Percentiles rank a stretch among this genome's conserved stretches.
Conservation (phyloP, 1,139 yeast genomes). For the Candida buenavistaensis region DNA sequence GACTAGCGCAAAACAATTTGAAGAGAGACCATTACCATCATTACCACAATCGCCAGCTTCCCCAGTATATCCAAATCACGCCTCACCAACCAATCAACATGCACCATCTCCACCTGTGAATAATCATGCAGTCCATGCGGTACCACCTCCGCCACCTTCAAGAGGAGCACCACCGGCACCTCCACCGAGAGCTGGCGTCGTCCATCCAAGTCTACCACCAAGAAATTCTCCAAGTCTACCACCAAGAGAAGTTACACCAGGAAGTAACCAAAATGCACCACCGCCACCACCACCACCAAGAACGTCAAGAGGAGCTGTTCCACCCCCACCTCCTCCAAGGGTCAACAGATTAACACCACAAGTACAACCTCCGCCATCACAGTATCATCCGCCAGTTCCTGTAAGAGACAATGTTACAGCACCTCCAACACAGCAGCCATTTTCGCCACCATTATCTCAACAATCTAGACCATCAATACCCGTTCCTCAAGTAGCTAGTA, state of each 20-base stretch:
- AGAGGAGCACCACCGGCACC: slow-evolving; percentile 19
- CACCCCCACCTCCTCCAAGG: slow-evolving; percentile 13
- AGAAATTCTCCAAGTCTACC: too few relatives aligned
- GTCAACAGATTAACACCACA: slow-evolving; percentile 25
- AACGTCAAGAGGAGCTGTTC: slow-evolving; percentile 23
- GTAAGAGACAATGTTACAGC: slow-evolving; percentile 7
- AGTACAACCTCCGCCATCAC: slow-evolving; percentile 12
- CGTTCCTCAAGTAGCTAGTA: slow-evolving; percentile 34
- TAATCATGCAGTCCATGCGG: slow-evolving; percentile 6
- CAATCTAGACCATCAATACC: slow-evolving; percentile 26
- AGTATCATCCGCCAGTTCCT: slow-evolving; percentile 9
- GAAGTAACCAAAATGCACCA: slow-evolving; percentile 9
- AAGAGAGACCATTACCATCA: slow-evolving; percentile 10
- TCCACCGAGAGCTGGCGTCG: slow-evolving; percentile 10
- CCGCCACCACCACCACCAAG: slow-evolving; percentile 37
- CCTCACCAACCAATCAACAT: slow-evolving; percentile 4
- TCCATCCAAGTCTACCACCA: too few relatives aligned
- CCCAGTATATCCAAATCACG: slow-evolving; percentile 6
- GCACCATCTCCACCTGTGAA: slow-evolving; percentile 7
- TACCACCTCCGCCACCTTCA: slow-evolving; percentile 12
- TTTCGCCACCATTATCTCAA: slow-evolving; percentile 15
- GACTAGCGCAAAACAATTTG: slow-evolving; percentile 13
- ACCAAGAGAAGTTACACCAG: too few relatives aligned
- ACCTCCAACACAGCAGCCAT: slow-evolving; percentile 21
- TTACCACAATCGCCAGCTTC: slow-evolving; percentile 9